These are phyloP conservation scores for Wickerhamomyces chaumierensis DNA, from an alignment of 805 yeast genomes.

Conservation along the genomic window DNA sequence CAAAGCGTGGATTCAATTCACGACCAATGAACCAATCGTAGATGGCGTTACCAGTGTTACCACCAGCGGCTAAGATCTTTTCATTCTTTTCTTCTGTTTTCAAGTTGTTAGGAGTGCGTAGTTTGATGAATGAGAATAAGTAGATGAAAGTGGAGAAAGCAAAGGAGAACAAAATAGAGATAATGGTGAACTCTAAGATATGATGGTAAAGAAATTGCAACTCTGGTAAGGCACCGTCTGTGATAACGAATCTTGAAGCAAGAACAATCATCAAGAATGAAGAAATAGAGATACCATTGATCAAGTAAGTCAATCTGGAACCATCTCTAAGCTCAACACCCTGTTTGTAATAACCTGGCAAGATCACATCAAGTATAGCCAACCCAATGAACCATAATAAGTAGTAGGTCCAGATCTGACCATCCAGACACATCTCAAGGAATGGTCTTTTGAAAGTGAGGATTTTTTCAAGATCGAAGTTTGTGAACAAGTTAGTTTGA, in stretches of 20 bases:
- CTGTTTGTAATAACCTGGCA: conserved; percentile 51
- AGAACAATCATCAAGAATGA: conserved; percentile 28
- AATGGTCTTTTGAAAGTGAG: conserved; percentile 32
- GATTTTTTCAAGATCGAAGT: conserved; percentile 29
- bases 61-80: conserved; percentile 72
- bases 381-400: conserved; percentile 61
- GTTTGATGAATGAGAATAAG: conserved; percentile 53
- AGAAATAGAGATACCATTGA: conserved; percentile 65
- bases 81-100: conserved; percentile 51
- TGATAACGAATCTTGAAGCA: conserved; percentile 37
- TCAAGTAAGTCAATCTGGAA: conserved; percentile 54
- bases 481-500: conserved; percentile 13
- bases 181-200: conserved; percentile 50
- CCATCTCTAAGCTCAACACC: conserved; percentile 78
- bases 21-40: conserved; percentile 98
- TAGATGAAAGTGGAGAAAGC: conserved; percentile 56
- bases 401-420: conserved; percentile 51
- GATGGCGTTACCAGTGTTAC: conserved; percentile 63
- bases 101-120: conserved; percentile 16
- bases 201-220: conserved; percentile 64
- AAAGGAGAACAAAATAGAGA: conserved; percentile 54
- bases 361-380: conserved; percentile 46
- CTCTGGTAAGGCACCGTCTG: conserved; percentile 61
- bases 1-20: conserved; percentile 86
- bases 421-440: conserved; percentile 27